These are phyloP conservation scores for Aspergillus kassunensis DNA, from an alignment of 495 filamentous ascomycete genomes.

Conservation along the genomic window DNA sequence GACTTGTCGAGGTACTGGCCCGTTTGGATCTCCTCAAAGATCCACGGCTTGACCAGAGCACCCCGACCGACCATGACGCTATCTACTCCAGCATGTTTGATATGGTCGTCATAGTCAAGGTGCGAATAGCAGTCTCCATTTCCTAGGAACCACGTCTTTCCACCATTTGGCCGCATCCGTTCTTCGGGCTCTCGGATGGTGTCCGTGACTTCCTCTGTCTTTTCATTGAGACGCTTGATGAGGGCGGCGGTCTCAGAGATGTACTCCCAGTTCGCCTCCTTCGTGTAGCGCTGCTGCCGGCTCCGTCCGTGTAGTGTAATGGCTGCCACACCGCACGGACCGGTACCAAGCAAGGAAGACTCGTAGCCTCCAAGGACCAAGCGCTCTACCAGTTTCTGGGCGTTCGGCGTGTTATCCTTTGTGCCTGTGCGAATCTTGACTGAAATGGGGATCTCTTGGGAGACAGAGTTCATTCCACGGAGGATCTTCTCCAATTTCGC, in stretches of 20 bases:
- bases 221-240: conserved; percentile 69
- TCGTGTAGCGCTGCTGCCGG: conserved; percentile 90
- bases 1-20: conserved; percentile 95
- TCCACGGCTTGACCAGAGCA: conserved; percentile 92
- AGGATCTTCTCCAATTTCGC: conserved; percentile 87
- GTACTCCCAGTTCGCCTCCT: conserved; percentile 84
- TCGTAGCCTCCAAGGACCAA: conserved; percentile 74
- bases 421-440: conserved; percentile 94
- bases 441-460: conserved; percentile 80
- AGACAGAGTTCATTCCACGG: conserved; percentile 90
- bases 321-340: conserved; percentile 77
- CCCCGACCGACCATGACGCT: conserved; percentile 88
- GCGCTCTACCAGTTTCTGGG: conserved; percentile 75
- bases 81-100: conserved; percentile 74
- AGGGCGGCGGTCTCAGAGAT: conserved; percentile 85
- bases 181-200: conserved; percentile 73
- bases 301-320: conserved; percentile 92
- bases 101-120: conserved; percentile 74
- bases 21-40: conserved; percentile 91
- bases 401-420: conserved; percentile 71
- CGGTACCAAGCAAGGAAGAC: conserved; percentile 51
- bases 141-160: conserved; percentile 81
- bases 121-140: conserved; percentile 97
- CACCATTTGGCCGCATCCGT: conserved; percentile 55
- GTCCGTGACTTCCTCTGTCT: conserved; percentile 60